Conservation (phyloP, 305 asterid species). For the Ajuga reptans region DNA sequence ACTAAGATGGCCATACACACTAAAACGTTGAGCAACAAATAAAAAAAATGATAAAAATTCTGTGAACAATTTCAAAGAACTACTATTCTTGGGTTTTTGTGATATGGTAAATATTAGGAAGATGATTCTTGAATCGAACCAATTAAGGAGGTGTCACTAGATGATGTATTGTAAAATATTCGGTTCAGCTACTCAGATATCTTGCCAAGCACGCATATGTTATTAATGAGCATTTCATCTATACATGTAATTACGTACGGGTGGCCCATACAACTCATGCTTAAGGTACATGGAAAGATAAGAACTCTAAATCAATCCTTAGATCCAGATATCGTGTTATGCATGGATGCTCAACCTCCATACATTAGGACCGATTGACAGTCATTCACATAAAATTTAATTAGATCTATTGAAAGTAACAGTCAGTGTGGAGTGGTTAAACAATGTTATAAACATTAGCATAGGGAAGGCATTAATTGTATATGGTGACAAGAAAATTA, state of each 20-base stretch:
- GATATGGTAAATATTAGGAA: not conserved
- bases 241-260: not conserved
- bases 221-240: not conserved
- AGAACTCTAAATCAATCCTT: not conserved
- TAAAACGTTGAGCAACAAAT: not conserved
- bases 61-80: not conserved
- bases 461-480: not conserved
- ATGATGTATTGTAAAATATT: not conserved
- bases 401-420: not conserved
- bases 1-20: slow-evolving; percentile 1
- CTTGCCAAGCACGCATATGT: not conserved
- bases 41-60: not conserved
- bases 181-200: not conserved
- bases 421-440: not conserved
- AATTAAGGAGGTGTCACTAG: not conserved
- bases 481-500: not conserved
- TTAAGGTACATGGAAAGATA: not conserved
- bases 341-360: not conserved
- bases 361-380: not conserved
- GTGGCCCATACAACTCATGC: not conserved
- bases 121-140: not conserved
- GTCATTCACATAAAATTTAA: too few relatives aligned
- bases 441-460: not conserved
- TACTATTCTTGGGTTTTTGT: not conserved
- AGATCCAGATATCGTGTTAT: not conserved